Evolutionary conservation across 192 early-diverging fungal genomes (phyloP), one percentile per base, ranked within the genome.

Genomic region (Coemansia sp.): DNA sequence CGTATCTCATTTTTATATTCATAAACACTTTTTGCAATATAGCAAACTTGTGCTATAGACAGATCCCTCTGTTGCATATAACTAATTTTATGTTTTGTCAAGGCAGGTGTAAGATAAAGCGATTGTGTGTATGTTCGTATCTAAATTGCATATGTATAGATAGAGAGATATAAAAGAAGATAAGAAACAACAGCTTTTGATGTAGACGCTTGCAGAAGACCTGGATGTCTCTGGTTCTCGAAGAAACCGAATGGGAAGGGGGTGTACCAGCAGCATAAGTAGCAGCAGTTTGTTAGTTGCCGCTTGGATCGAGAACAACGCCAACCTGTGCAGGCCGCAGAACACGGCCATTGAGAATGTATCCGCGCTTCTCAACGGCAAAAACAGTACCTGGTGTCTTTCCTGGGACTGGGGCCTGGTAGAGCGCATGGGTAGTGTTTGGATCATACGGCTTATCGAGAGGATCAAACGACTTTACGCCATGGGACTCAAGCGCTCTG

Each of bases 321-420:
- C 96, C 95, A 42, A 99, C 98, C 74, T 98, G 93, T 26, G 98
- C 93, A 39, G 95, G 92, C 75, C 98, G 84, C 63, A 99, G 65
- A 7, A 98, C 91, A 61, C 96, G 91, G 58, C 91, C 94, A 71
- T 97, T 92, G 54, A 99, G 71, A 71, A 84, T 91, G 80, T 92
- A 99, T n/a, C 98, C 98, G 42, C 86, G 79, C 87, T 99, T 99
- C 73, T 92, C 89, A 10, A 98, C 95, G 48, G 89, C 82, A 67
- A 95, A 90, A 42, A 99, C 85, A 6, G 89, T 91, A 9, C 95
- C 95, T 16, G 92, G 88, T 56, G 92, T 92, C 85, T 97, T 98
- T 50, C 86, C 94, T 9, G 91, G 87, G 43, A 95, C 86, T 12
- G 93, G 90, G 0, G 90, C 92, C 84, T 98, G 94, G 89, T 94